A percentile compares a stretch with the other conserved stretches of the same genome.
These are phyloP conservation scores for Botrytis fragariae DNA, from an alignment of 2,329 filamentous ascomycete genomes.

Conservation along the genomic window DNA sequence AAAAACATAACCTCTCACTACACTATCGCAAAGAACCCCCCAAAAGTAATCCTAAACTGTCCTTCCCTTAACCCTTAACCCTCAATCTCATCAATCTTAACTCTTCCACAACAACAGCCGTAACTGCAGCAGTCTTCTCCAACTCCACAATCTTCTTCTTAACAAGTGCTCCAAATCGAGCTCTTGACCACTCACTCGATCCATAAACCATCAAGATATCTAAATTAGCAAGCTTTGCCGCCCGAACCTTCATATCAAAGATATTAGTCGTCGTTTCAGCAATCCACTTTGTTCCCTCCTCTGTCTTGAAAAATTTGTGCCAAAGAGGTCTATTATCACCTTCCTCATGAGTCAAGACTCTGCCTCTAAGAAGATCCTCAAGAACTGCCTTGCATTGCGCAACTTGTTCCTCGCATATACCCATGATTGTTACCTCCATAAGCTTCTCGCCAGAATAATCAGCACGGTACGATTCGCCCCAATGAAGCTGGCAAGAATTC, in stretches of 20 bases:
- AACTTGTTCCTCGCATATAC: background rate
- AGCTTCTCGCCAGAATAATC: background rate
- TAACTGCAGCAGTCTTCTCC: background rate
- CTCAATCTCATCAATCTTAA: background rate
- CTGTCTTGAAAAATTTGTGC: background rate
- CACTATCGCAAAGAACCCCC: background rate
- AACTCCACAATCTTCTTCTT: conserved; percentile 1
- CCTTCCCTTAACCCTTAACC: background rate
- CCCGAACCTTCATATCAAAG: background rate
- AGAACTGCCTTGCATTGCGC: background rate
- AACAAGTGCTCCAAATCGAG: background rate
- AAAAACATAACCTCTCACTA: background rate
- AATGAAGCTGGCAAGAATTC: background rate
- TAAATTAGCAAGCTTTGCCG: background rate
- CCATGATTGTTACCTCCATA: background rate
- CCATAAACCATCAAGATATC: background rate
- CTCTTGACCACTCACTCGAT: background rate
- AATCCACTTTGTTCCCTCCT: background rate
- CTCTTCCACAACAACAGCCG: background rate
- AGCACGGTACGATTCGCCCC: background rate
- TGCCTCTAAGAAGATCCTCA: background rate
- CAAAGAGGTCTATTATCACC: conserved; percentile 1
- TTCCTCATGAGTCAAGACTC: background rate
- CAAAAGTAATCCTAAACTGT: background rate
- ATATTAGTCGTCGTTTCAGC: background rate